Base-by-base conservation (phyloP, 371 early-diverging fungal species). In the Nematocida ausubeli region DNA sequence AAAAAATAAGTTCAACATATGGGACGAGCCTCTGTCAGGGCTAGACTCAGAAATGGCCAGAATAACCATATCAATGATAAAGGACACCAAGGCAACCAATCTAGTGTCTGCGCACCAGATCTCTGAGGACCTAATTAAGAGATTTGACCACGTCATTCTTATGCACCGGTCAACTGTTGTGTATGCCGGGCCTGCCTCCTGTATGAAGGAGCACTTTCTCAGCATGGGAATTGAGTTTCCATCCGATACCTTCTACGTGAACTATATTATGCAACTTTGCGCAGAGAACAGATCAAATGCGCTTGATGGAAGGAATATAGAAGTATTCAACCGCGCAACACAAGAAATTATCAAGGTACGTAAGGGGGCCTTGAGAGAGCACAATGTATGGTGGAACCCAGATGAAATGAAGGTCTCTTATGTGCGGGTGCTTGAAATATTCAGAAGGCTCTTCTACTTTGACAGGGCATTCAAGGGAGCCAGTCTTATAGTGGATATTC, bases 11-110 rank as follows among this genome's bases (percentile, higher is more conserved):
- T 2, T 72, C 19, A 62, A 56, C 52, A 64, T 72, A 16, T 72
- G 73, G 73, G 62, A 72, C 24, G 73, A 72, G 57, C 73, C 65
- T 22, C 30, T 72, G 3, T 19, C 30, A 12, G 50, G 65, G 0
- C 60, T 58, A 24, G 39, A 28, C 73, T 37, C 62, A 19, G 65
- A 72, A 49, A 37, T 50, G 4, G 42, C 65, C 9, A 35, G 24
- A 16, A 37, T 19, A 4, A 22, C n/a, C 28, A 19, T 72, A 44
- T 47, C 44, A 9, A 26, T 19, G 7, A 63, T 72, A 28, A 64
- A 49, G 47, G 22, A 60, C 19, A 47, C 24, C 26, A 7, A 39
- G 28, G 28, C 14, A 5, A 72, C 73, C 0, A 58, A 58, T 22
- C 24, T 72, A 19, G 16, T 72, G 5, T 49, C 73, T n/a, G 28